These are phyloP conservation scores for Nicotiana tomentosiformis DNA, from an alignment of 257 asterid genomes.

Conservation along the genomic window DNA sequence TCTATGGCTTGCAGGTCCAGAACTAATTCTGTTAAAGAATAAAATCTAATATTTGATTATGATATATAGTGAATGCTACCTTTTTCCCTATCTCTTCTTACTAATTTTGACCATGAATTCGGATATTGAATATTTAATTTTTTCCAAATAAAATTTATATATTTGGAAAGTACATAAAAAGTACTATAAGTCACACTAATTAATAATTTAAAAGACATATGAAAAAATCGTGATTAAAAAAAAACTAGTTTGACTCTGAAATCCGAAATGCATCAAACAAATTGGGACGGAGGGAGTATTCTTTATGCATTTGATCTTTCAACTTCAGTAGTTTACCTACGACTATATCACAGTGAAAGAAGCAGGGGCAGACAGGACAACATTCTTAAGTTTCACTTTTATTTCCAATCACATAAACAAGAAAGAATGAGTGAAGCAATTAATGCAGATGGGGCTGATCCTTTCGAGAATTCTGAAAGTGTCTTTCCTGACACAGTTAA, in stretches of 20 bases:
- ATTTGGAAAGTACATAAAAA: too few species aligned
- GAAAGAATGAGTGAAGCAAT: neutral
- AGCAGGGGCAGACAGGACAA: neutral
- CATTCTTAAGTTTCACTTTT: neutral
- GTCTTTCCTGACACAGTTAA: neutral
- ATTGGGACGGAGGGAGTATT: neutral
- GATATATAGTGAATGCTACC: neutral
- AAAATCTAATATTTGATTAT: neutral
- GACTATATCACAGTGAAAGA: neutral
- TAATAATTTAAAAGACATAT: too few species aligned
- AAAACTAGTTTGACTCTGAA: too few species aligned
- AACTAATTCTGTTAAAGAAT: neutral
- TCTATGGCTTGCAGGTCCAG: conserved; percentile 74
- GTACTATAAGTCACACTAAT: too few species aligned
- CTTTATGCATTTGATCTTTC: neutral
- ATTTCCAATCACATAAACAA: neutral
- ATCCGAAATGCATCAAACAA: too few species aligned
- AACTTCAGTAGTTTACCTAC: neutral
- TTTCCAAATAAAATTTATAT: too few species aligned
- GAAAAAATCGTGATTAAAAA: too few species aligned
- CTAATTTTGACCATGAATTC: neutral
- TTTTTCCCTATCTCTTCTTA: neutral
- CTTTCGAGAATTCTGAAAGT: neutral
- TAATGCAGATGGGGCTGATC: neutral
- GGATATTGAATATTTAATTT: too few species aligned